Base-by-base conservation (phyloP, 129 eudicot species). In the Solidago caesia region DNA sequence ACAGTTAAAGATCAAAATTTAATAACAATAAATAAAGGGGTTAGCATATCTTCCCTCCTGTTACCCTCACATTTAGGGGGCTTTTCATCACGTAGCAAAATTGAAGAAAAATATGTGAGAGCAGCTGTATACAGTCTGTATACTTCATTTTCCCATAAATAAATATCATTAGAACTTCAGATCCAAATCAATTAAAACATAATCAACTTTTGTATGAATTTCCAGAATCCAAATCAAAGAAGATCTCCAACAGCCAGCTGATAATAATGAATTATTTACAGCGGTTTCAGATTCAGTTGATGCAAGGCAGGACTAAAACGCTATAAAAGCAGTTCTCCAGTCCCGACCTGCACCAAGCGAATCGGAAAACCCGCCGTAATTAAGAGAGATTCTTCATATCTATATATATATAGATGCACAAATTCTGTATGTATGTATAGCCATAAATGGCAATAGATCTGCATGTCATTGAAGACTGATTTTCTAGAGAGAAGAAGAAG, bases 291-390 rank as follows among this genome's bases (percentile, higher is more conserved):
- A 85, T 85, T 85, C 88, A 85, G 84, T 82, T 82, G 85, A 82
- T 85, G 84, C 82, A 85, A 85, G 84, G 79, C 89, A 78, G 85
- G 89, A 78, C 55, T 49, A 44, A 41, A 41, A 66, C 45, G 47
- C 42, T 67, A 65, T 64, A 13, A 15, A 76, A 65, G 52, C 67
- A 6, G 82, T 85, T 90, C 2, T 33, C 3, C 39, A 33, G 39
- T 33, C 96, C 96, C 96, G 96, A 90, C 89, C 96, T 90, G 96
- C 96, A 90, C 96, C 96, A 90, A 90, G 96, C 96, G 88, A 90
- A 82, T 85, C 68, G 75, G 97, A 88, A 84, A 67, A 68, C 58
- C 72, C 72, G 6, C 25, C 58, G 45, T 62, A 62, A 33, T 33
- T 58, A 47, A 68, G 44, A 44, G 29, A 29, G 11, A 25, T 8